Conservation (phyloP, 2,329 filamentous ascomycete genomes). For the Epicoccum sorghinum region DNA sequence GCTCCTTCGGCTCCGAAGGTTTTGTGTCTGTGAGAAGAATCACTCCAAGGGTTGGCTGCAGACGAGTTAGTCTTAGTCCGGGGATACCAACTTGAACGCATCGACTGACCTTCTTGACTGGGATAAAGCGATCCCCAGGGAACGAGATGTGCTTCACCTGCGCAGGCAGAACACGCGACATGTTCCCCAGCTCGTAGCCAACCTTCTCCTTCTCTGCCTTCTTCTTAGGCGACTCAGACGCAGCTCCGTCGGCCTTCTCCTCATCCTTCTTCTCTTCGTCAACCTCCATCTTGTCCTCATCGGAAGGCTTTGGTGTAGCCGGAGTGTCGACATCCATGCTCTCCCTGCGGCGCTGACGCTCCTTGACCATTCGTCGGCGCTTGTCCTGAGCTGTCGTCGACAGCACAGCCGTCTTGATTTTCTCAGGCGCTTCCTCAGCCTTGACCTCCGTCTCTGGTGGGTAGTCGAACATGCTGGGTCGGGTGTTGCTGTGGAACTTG, state of each 20-base stretch:
- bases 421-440: constrained; percentile 87
- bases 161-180: constrained; percentile 89
- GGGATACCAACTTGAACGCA: not conserved
- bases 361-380: constrained; percentile 91
- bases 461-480: constrained; percentile 96
- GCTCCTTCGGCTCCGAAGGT: constrained; percentile 76
- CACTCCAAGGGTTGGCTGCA: constrained; percentile 87
- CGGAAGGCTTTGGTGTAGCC: constrained; percentile 71
- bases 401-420: constrained; percentile 93
- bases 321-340: constrained; percentile 95
- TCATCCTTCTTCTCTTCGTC: constrained; percentile 55
- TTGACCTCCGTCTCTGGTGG: constrained; percentile 96
- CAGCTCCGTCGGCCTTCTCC: constrained; percentile 59
- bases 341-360: constrained; percentile 84
- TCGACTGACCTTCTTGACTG: constrained; percentile 78
- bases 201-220: constrained; percentile 95
- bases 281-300: constrained; percentile 84
- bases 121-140: constrained; percentile 86
- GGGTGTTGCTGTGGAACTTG: constrained; percentile 94
- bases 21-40: constrained; percentile 87
- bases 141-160: constrained; percentile 98
- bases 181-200: constrained; percentile 94
- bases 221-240: constrained; percentile 72
- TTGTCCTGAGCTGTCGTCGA: constrained; percentile 98
- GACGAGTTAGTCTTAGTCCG: constrained; percentile 25